Conservation (phyloP, 192 early-diverging fungal genomes). For the Gamsiella multidivaricata region DNA sequence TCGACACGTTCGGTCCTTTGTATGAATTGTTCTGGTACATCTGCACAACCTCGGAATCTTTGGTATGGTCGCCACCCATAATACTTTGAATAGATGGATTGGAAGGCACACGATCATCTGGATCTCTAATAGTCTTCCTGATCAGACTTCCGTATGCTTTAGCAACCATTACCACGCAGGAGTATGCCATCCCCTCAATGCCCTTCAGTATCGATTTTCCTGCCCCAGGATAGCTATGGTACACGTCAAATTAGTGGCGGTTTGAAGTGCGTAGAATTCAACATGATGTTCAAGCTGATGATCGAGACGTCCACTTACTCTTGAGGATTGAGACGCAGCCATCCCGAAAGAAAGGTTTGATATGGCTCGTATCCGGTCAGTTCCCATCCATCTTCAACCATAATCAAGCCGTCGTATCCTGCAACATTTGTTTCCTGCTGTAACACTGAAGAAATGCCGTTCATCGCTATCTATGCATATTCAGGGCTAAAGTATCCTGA, state of each 20-base stretch:
- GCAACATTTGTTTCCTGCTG: not conserved
- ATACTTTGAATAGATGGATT: constrained; percentile 1
- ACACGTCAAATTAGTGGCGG: too few relatives aligned
- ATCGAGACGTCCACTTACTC: too few relatives aligned
- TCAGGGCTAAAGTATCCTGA: constrained; percentile 15
- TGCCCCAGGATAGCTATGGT: constrained; percentile 53
- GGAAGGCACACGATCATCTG: not conserved
- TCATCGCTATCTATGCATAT: constrained; percentile 32
- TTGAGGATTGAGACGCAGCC: constrained; percentile 42
- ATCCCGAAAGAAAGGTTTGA: constrained; percentile 52
- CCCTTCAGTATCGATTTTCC: constrained; percentile 40
- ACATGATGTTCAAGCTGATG: too few relatives aligned
- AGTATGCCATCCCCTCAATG: constrained; percentile 61
- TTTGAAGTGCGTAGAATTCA: too few relatives aligned
- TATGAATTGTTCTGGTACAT: constrained; percentile 4
- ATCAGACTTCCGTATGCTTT: constrained; percentile 43
- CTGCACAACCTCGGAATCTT: not conserved
- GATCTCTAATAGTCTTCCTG: not conserved
- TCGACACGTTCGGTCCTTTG: constrained; percentile 19
- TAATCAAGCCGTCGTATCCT: constrained; percentile 49
- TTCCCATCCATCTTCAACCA: constrained; percentile 57
- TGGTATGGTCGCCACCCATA: constrained; percentile 9
- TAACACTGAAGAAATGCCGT: constrained; percentile 11
- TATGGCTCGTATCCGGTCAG: constrained; percentile 56
- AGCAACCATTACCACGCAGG: constrained; percentile 62